These are phyloP conservation scores for Setaria italica DNA, from an alignment of 202 grass and related monocot genomes.

Conservation along the genomic window DNA sequence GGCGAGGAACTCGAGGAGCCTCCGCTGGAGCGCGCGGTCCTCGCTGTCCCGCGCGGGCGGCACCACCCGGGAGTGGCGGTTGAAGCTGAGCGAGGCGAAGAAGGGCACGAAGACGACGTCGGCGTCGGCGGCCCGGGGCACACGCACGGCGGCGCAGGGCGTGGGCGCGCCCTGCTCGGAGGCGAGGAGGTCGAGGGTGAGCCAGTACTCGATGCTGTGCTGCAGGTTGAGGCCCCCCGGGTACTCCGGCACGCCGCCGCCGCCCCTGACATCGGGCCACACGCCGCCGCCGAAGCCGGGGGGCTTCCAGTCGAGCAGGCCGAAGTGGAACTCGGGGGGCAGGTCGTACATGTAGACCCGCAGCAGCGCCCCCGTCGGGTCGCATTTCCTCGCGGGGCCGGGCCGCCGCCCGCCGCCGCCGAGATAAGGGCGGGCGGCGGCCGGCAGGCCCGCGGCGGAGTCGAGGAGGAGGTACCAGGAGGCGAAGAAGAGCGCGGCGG, in stretches of 20 bases:
- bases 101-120: slow-evolving; percentile 83
- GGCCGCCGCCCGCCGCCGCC: neutral
- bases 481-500: slow-evolving; percentile 59
- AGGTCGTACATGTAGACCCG: slow-evolving; percentile 86
- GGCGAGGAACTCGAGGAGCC: slow-evolving; percentile 59
- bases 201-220: slow-evolving; percentile 91
- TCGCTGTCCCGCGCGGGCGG: slow-evolving; percentile 51
- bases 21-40: slow-evolving; percentile 64
- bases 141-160: slow-evolving; percentile 60
- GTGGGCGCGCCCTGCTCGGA: slow-evolving; percentile 63
- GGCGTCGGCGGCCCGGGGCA: slow-evolving; percentile 47
- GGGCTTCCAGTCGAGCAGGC: slow-evolving; percentile 63
- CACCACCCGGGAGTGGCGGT: slow-evolving; percentile 63
- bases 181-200: slow-evolving; percentile 74
- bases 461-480: slow-evolving; percentile 77
- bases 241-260: slow-evolving; percentile 57
- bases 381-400: slow-evolving; percentile 34
- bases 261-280: slow-evolving; percentile 60
- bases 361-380: slow-evolving; percentile 54
- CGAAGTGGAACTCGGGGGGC: slow-evolving; percentile 82
- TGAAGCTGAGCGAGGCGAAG: slow-evolving; percentile 86
- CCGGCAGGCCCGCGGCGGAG: slow-evolving; percentile 39
- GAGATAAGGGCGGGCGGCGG: neutral
- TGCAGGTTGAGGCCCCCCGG: slow-evolving; percentile 83
- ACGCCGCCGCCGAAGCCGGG: slow-evolving; percentile 28